Conservation (phyloP, 2,329 filamentous ascomycete genomes). For the Arthroderma sp. region DNA sequence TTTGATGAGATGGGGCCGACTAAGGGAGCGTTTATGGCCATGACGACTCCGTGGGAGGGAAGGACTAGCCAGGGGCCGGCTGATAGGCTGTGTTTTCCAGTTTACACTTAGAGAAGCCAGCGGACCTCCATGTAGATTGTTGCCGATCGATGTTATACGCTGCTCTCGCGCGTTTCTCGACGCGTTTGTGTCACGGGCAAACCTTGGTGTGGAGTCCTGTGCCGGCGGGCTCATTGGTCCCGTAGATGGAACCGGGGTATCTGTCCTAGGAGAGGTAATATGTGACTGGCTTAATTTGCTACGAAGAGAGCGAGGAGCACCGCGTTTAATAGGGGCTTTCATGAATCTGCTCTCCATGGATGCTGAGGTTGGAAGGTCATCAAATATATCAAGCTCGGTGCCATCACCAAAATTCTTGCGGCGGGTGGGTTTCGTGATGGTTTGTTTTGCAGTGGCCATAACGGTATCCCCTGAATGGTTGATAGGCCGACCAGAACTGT, state of each 20-base stretch:
- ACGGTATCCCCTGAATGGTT: constrained; percentile 38
- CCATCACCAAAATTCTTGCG: constrained; percentile 77
- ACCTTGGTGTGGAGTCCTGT: constrained; percentile 45
- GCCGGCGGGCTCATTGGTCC: constrained; percentile 47
- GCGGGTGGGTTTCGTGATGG: constrained; percentile 60
- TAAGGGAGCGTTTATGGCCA: constrained; percentile 20
- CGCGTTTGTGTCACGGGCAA: constrained; percentile 55
- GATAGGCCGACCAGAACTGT: constrained; percentile 37
- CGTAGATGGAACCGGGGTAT: constrained; percentile 40
- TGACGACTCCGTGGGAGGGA: constrained; percentile 38
- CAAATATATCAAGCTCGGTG: constrained; percentile 81
- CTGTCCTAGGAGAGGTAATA: constrained; percentile 21
- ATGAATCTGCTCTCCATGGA: constrained; percentile 70
- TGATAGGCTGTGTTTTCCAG: constrained; percentile 46
- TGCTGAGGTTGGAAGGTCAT: constrained; percentile 82
- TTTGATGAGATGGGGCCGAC: constrained; percentile 78
- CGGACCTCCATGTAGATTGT: constrained; percentile 26
- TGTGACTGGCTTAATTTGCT: constrained; percentile 38
- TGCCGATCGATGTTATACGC: constrained; percentile 38
- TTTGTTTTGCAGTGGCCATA: constrained; percentile 50
- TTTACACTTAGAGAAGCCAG: constrained; percentile 45
- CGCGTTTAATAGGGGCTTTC: constrained; percentile 61
- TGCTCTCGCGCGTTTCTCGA: constrained; percentile 54
- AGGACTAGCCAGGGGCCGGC: constrained; percentile 41
- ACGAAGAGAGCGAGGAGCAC: constrained; percentile 52